These are phyloP conservation scores for Mycena floridula DNA, from an alignment of 768 basidiomycete genomes.

Conservation along the genomic window DNA sequence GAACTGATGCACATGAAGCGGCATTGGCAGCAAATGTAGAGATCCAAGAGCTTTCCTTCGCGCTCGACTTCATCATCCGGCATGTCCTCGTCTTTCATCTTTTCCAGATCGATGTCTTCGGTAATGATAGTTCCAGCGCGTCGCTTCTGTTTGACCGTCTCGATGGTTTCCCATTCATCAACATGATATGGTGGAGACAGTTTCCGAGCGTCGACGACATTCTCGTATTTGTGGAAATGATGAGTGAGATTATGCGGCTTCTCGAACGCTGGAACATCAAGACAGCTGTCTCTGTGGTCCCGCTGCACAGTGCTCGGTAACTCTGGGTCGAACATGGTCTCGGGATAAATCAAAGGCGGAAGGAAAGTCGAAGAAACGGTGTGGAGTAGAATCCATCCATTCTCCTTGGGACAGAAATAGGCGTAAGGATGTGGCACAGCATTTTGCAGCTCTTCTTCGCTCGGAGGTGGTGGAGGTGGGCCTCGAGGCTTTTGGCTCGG, in stretches of 20 bases:
- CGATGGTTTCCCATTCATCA: conserved; percentile 54
- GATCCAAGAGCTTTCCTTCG: conserved; percentile 58
- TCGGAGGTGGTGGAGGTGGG: conserved; percentile 33
- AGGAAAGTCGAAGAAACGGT: conserved; percentile 60
- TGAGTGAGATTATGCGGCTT: conserved; percentile 58
- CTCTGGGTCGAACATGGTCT: conserved; percentile 28
- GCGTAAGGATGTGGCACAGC: conserved; percentile 78
- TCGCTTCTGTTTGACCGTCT: conserved; percentile 46
- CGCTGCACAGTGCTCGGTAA: conserved; percentile 55
- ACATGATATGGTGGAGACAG: conserved; percentile 55
- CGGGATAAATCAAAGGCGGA: conserved; percentile 53
- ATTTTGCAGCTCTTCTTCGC: conserved; percentile 58
- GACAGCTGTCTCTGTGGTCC: conserved; percentile 42
- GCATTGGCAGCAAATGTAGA: conserved; percentile 85
- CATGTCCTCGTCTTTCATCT: conserved; percentile 28
- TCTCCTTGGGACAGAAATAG: conserved; percentile 77
- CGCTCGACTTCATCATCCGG: conserved; percentile 30
- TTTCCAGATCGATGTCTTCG: conserved; percentile 37
- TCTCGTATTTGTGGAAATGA: conserved; percentile 74
- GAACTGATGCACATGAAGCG: conserved; percentile 65
- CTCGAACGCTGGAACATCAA: conserved; percentile 42
- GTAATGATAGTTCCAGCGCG: conserved; percentile 31
- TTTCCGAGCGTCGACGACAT: conserved; percentile 62
- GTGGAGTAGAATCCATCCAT: conserved; percentile 73
- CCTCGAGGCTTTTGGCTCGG: conserved; percentile 5